These are phyloP conservation scores for Hemisphaericaspora xylanilytica DNA, from an alignment of 1,139 yeast species.

Conservation along the genomic window DNA sequence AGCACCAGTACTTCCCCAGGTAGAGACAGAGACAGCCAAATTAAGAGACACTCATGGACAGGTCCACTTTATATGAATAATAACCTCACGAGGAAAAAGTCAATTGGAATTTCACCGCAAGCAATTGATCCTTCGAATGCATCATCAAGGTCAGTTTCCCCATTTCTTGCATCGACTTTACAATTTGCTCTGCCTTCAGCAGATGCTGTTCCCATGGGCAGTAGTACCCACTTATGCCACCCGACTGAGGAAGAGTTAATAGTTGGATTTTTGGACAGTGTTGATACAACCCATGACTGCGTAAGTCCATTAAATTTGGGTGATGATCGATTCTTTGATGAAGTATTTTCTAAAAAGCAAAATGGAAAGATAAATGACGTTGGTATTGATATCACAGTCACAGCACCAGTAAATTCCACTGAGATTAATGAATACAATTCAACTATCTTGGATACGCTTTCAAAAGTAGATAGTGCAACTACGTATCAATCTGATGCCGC, in stretches of 20 bases:
- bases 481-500: not conserved
- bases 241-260: not conserved
- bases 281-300: not conserved
- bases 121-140: not conserved
- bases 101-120: not conserved
- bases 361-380: not conserved
- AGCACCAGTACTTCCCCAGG: not conserved
- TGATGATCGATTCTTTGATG: not conserved
- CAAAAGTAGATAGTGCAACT: not conserved
- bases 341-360: not conserved
- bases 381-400: not conserved
- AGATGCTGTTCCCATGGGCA: not conserved
- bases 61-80: not conserved
- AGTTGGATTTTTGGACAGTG: not conserved
- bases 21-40: not conserved
- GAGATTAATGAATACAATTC: not conserved
- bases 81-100: not conserved
- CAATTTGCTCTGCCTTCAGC: not conserved
- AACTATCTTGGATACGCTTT: not conserved
- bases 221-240: too few species aligned
- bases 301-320: not conserved
- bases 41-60: not conserved
- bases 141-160: not conserved
- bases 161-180: not conserved
- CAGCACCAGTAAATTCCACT: not conserved